phyloP scores from a whole-genome alignment of 179 eudicot genomes.

The Carnegiea gigantea region DNA sequence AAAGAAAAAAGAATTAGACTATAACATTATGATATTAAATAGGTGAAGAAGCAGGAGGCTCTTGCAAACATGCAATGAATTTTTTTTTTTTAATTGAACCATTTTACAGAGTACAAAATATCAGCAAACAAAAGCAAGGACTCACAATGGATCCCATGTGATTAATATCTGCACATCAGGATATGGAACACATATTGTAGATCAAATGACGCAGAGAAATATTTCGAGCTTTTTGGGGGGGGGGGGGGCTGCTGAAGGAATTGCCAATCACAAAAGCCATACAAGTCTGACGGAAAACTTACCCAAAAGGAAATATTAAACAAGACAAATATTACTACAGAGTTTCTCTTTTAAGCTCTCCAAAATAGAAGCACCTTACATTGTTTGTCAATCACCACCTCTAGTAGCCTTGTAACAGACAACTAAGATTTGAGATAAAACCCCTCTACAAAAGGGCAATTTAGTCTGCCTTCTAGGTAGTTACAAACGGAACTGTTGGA shows the following conservation, averaged over 20 bases:
- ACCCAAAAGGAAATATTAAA: not conserved
- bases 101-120: not conserved
- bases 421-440: not conserved
- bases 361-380: not conserved
- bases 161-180: not conserved
- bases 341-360: not conserved
- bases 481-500: not conserved
- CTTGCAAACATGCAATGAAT: not conserved
- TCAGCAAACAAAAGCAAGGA: not conserved
- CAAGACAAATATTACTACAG: not conserved
- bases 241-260: not conserved
- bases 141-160: too few species aligned
- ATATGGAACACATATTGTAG: not conserved
- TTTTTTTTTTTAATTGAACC: not conserved
- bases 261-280: not conserved
- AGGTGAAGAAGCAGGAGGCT: not conserved
- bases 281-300: not conserved
- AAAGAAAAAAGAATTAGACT: slow-evolving; percentile 41
- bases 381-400: not conserved
- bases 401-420: not conserved
- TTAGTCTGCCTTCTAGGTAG: not conserved
- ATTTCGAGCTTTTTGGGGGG: not conserved
- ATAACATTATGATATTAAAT: slow-evolving; percentile 3
- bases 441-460: not conserved
- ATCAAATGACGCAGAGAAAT: not conserved